These are phyloP conservation scores for Aspergillus novofumigatus DNA, from an alignment of 2,329 filamentous ascomycete genomes.

Conservation along the genomic window DNA sequence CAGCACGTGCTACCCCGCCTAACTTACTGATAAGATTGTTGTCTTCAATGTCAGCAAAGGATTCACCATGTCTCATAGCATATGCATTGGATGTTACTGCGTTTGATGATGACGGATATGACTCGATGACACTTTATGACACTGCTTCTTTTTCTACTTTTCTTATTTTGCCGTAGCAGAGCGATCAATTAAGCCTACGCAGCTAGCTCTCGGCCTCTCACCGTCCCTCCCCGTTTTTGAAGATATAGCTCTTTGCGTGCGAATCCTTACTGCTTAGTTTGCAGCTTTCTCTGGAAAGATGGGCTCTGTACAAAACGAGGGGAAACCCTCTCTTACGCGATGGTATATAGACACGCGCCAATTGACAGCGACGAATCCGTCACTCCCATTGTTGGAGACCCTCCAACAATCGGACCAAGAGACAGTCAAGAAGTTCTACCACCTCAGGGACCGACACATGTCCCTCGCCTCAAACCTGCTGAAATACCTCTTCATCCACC, in stretches of 20 bases:
- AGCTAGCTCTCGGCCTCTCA: not conserved
- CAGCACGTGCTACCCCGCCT: slow-evolving; percentile 19
- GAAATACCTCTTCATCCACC: slow-evolving; percentile 58
- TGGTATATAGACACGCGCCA: slow-evolving; percentile 44
- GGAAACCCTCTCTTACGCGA: slow-evolving; percentile 22
- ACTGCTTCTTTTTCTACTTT: not conserved
- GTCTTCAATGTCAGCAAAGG: not conserved
- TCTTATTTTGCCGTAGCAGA: not conserved
- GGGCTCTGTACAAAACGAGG: not conserved
- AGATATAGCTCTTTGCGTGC: not conserved
- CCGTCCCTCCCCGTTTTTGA: not conserved
- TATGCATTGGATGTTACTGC: not conserved
- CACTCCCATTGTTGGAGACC: slow-evolving; percentile 38
- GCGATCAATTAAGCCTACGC: not conserved
- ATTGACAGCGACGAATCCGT: slow-evolving; percentile 25
- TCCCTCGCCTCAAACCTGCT: slow-evolving; percentile 57
- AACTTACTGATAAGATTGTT: not conserved
- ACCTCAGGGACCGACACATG: slow-evolving; percentile 57
- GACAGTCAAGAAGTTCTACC: slow-evolving; percentile 47
- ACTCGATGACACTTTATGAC: not conserved
- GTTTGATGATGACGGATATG: not conserved
- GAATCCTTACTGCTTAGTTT: not conserved
- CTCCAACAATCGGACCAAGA: slow-evolving; percentile 48
- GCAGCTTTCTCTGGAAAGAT: not conserved
- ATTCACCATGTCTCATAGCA: not conserved